Percentiles rank a stretch among this genome's conserved stretches.
phyloP scores from a whole-genome alignment of 2,329 filamentous ascomycete species.

The Alternaria rosae region DNA sequence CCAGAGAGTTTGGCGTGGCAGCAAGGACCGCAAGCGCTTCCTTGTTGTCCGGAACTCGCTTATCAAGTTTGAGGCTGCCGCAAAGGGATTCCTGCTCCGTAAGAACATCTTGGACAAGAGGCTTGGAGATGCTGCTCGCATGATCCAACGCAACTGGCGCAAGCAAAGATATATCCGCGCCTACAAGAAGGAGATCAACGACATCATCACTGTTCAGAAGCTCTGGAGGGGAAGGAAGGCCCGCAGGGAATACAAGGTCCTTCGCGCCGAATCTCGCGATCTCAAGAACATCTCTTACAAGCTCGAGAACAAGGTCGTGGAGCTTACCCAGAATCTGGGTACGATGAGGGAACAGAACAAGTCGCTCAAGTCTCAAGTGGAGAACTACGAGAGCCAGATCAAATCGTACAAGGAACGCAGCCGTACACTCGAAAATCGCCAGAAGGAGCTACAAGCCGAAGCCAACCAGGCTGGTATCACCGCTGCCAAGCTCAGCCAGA shows the following conservation, averaged over 20 bases:
- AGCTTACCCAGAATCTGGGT: conserved; percentile 92
- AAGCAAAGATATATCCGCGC: conserved; percentile 77
- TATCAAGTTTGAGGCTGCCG: conserved; percentile 85
- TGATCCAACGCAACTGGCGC: conserved; percentile 92
- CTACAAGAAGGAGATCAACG: conserved; percentile 89
- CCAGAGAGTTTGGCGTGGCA: conserved; percentile 91
- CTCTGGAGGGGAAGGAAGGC: conserved; percentile 88
- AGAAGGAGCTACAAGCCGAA: conserved; percentile 94
- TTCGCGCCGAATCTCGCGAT: conserved; percentile 95
- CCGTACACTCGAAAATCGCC: conserved; percentile 85
- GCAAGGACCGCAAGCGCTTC: conserved; percentile 86
- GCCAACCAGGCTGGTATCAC: conserved; percentile 98
- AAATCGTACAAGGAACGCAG: conserved; percentile 95
- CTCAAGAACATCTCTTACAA: conserved; percentile 99
- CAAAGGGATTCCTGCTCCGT: conserved; percentile 90
- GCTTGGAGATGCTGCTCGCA: conserved; percentile 85
- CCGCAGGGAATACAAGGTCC: conserved; percentile 83
- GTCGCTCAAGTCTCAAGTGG: conserved; percentile 82
- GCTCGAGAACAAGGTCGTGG: conserved; percentile 98
- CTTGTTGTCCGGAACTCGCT: conserved; percentile 80
- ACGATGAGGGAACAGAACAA: conserved; percentile 96
- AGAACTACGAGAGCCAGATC: conserved; percentile 95
- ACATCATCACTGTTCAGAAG: conserved; percentile 88
- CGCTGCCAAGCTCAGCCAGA: conserved; percentile 84
- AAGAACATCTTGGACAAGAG: conserved; percentile 94